Evolutionary conservation across 1,284 basidiomycete genomes (phyloP), one percentile per base, ranked within the genome.

Genomic region (Leccinum subatratum): DNA sequence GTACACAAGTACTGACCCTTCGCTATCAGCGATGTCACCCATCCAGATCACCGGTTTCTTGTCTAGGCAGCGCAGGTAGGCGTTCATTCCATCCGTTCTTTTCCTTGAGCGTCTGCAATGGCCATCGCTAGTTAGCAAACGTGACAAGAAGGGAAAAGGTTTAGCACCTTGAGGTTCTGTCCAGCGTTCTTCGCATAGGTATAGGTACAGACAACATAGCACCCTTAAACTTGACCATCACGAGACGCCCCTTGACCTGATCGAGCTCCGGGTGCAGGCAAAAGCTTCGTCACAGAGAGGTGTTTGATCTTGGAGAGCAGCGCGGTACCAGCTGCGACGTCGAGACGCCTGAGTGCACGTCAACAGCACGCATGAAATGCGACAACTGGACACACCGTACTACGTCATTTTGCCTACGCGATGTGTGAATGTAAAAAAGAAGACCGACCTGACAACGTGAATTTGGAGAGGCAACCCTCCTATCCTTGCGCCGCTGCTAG

Each of bases 151-250:
- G 48, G 32, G 4, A 9, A 30, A 11, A 30, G n/a, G 37, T 14
- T n/a, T n/a, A n/a, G 3, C 60, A 90, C 92, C 85, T 95, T 94
- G 59, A 96, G 80, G 3, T 84, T 82, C 66, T 86, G 80, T 8
- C 94, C 94, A 0, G 94, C 93, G 72, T 96, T 96, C n/a, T 91
- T 88, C 28, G 92, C 91, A 69, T 96, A 96, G 2, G 93, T 95
- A 69, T 96, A 96, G 2, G 93, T 95, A 11, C 88, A 92, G 54
- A 95, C 80, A 8, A 96, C 69, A 70, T 88, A 94, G 64, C 79
- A 85, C 56, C 81, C 84, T 60, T 86, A 70, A 93, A 95, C 74
- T 95, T 94, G 30, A 94, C 79, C 1, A 91, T 94, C 45, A 94
- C 78, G 64, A 93, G 87, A n/a, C 90, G 84, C 12, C 92, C 91